Percentiles rank a stretch among this genome's conserved stretches.
These are phyloP conservation scores for Yarrowia sp. DNA, from an alignment of 805 yeast genomes.

Conservation along the genomic window DNA sequence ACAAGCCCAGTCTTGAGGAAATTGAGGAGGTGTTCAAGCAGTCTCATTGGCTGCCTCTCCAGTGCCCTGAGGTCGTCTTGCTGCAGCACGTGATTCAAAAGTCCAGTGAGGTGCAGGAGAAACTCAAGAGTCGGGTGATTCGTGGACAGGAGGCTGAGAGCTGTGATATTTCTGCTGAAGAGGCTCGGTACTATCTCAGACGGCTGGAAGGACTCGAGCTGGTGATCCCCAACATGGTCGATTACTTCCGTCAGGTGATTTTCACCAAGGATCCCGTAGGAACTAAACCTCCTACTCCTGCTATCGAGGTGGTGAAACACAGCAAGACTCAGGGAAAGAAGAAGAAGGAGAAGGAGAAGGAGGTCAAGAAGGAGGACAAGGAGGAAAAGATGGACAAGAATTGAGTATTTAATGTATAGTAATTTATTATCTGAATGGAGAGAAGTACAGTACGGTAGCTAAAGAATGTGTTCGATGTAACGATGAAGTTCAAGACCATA, in stretches of 20 bases:
- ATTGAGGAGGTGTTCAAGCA: slow-evolving; percentile 47
- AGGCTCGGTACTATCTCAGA: slow-evolving; percentile 20
- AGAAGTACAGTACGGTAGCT: no score
- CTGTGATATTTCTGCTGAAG: neutral
- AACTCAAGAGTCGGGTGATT: slow-evolving; percentile 60
- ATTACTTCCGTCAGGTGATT: slow-evolving; percentile 6
- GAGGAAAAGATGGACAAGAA: neutral
- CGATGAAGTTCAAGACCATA: no score
- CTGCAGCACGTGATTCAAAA: slow-evolving; percentile 42
- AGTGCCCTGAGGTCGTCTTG: slow-evolving; percentile 51
- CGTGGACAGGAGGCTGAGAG: slow-evolving; percentile 53
- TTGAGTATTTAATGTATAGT: neutral
- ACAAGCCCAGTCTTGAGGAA: slow-evolving; percentile 51
- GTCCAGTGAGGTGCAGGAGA: slow-evolving; percentile 54
- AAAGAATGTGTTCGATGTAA: no score
- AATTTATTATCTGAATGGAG: neutral
- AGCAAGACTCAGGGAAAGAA: slow-evolving; percentile 15
- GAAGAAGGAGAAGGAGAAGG: slow-evolving; percentile 11
- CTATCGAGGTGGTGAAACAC: slow-evolving; percentile 2
- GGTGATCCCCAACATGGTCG: slow-evolving; percentile 2
- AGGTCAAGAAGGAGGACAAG: neutral
- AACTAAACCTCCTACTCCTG: slow-evolving; percentile 2
- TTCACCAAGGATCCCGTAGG: slow-evolving; percentile 17
- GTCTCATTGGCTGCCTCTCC: slow-evolving; percentile 48
- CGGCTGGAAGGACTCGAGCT: slow-evolving; percentile 25